These are phyloP conservation scores for Blepharisma japonicum DNA, from an alignment of 73 alveolate genomes.

Conservation along the genomic window DNA sequence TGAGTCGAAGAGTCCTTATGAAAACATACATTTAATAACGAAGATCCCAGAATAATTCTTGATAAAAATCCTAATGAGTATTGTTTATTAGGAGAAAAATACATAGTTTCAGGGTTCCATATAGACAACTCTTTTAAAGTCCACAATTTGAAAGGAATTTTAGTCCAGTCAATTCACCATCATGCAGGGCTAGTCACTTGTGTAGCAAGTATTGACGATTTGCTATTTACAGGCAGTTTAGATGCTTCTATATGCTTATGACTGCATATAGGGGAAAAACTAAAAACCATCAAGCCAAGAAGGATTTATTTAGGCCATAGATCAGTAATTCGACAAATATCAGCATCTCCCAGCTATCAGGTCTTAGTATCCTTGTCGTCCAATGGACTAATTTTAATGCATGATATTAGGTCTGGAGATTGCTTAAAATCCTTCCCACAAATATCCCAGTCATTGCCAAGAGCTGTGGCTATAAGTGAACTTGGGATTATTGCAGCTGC, in stretches of 20 bases:
- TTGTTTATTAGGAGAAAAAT: conserved; percentile 11
- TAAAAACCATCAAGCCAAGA: neutral
- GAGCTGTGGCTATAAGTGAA: neutral
- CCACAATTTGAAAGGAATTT: conserved; percentile 2
- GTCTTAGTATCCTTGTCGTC: neutral
- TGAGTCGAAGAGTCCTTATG: neutral
- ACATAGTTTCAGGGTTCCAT: conserved; percentile 28
- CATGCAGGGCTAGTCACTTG: conserved; percentile 34
- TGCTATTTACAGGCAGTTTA: conserved; percentile 24
- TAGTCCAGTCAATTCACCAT: conserved; percentile 7
- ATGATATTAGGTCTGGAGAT: neutral
- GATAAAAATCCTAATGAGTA: neutral
- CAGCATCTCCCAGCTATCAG: neutral
- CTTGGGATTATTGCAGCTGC: neutral
- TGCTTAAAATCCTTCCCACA: neutral
- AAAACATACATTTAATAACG: neutral
- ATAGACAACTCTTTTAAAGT: conserved; percentile 24
- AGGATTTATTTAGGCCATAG: neutral
- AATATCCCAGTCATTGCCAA: neutral
- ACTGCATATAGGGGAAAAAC: neutral
- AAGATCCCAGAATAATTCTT: neutral
- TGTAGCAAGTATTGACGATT: neutral
- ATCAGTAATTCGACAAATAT: neutral
- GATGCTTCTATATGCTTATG: conserved; percentile 24
- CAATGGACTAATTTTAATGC: conserved; percentile 2